These are phyloP conservation scores for Acacia pycnantha DNA, from an alignment of 331 rosid species.

Conservation along the genomic window DNA sequence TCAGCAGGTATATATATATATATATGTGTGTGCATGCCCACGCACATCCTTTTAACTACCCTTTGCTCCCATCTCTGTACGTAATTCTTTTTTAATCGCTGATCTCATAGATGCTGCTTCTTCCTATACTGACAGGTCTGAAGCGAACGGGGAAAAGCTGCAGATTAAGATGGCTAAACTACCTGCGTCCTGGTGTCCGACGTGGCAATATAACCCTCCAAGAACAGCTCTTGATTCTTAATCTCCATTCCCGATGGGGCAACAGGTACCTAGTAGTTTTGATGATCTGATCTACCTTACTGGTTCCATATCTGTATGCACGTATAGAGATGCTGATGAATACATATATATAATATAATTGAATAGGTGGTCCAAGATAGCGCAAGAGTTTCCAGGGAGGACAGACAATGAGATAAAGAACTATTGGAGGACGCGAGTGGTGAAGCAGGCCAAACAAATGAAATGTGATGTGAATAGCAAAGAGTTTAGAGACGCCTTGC, in stretches of 20 bases:
- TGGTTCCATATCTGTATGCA: not conserved
- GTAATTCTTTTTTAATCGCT: not conserved
- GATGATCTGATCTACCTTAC: not conserved
- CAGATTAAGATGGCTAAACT: slow-evolving; percentile 90
- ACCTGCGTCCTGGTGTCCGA: slow-evolving; percentile 78
- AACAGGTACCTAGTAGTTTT: slow-evolving; percentile 52
- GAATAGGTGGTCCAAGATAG: slow-evolving; percentile 92
- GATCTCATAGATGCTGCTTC: not conserved
- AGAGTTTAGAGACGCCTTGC: slow-evolving; percentile 80
- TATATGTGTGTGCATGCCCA: not conserved
- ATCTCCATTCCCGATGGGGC: slow-evolving; percentile 92
- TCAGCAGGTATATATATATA: slow-evolving; percentile 44
- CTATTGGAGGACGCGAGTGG: slow-evolving; percentile 94
- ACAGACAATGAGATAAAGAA: slow-evolving; percentile 95
- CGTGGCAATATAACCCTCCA: slow-evolving; percentile 84
- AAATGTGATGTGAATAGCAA: slow-evolving; percentile 90
- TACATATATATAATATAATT: not conserved
- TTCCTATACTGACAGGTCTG: slow-evolving; percentile 42
- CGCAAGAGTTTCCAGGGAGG: slow-evolving; percentile 78
- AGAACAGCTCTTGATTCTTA: slow-evolving; percentile 89
- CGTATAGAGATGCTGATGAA: not conserved
- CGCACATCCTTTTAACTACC: not conserved
- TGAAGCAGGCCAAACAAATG: slow-evolving; percentile 92
- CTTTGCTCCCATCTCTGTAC: not conserved
- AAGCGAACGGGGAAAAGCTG: slow-evolving; percentile 92